Evolutionary conservation across 345 rosid genomes (phyloP).

Genomic region (Isatis tinctoria): DNA sequence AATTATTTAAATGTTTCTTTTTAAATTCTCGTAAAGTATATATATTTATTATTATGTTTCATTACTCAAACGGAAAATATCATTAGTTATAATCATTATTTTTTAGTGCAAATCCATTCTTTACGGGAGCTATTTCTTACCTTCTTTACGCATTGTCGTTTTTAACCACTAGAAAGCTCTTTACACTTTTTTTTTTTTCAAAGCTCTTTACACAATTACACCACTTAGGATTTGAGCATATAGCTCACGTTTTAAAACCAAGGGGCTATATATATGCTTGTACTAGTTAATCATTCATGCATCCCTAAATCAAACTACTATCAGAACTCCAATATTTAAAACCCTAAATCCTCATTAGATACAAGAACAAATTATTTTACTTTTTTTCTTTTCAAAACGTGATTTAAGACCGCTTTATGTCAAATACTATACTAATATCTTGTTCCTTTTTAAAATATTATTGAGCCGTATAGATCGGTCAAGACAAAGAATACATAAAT

Average conservation of each 20-base stretch:
- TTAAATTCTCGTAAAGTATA: neutral
- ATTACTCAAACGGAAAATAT: neutral
- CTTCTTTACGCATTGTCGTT: neutral
- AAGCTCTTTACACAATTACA: too few relatives aligned
- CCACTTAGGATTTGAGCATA: neutral
- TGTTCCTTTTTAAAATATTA: neutral
- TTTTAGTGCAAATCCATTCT: neutral
- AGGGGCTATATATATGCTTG: neutral
- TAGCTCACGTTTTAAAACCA: neutral
- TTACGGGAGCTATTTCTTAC: neutral
- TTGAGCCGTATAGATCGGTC: neutral
- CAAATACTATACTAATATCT: slow-evolving; percentile 25
- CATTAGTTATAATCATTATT: neutral
- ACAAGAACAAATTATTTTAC: neutral
- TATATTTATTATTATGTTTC: neutral
- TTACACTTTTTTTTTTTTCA: too few relatives aligned
- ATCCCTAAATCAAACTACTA: neutral
- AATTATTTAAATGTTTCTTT: neutral
- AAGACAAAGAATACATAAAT: slow-evolving; percentile 9
- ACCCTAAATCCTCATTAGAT: neutral
- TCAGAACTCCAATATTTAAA: neutral
- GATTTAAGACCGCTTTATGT: slow-evolving; percentile 7
- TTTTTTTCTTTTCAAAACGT: slow-evolving; percentile 3
- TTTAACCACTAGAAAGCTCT: neutral
- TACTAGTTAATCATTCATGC: too few relatives aligned